Percentiles rank a stretch among this genome's conserved stretches.
phyloP scores from a whole-genome alignment of 768 basidiomycete genomes.

The Trametes cinnabarina region DNA sequence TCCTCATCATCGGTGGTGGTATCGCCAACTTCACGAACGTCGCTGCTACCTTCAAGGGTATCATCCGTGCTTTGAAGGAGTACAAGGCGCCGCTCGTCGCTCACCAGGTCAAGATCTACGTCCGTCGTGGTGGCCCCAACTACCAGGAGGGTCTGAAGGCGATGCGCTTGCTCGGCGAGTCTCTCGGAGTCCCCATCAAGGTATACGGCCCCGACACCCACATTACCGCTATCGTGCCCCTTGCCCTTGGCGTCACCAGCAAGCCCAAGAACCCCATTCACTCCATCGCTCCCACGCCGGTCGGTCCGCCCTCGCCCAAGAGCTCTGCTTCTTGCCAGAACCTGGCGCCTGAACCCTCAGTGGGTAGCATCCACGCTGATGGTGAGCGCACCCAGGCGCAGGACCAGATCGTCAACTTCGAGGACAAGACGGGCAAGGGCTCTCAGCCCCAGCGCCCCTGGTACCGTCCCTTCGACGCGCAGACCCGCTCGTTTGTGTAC shows the following conservation, averaged over 20 bases:
- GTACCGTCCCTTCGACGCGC: conserved; percentile 89
- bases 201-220: conserved; percentile 98
- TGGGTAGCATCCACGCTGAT: conserved; percentile 74
- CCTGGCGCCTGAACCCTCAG: conserved; percentile 35
- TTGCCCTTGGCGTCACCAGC: conserved; percentile 86
- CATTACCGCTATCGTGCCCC: conserved; percentile 97
- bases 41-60: conserved; percentile 99
- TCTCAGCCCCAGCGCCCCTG: conserved; percentile 55
- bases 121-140: conserved; percentile 98
- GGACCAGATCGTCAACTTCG: conserved; percentile 91
- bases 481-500: conserved; percentile 95
- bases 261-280: conserved; percentile 38
- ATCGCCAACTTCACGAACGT: conserved; percentile 99
- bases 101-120: conserved; percentile 91
- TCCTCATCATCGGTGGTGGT: conserved; percentile 99
- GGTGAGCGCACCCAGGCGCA: conserved; percentile 80
- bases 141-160: conserved; percentile 99
- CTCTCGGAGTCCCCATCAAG: conserved; percentile 93
- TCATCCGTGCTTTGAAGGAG: conserved; percentile 95
- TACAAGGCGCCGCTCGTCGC: conserved; percentile 81
- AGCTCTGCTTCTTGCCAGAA: conserved; percentile 34
- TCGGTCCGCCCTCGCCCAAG: conserved; percentile 43
- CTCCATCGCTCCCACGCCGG: conserved; percentile 48
- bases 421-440: conserved; percentile 38
- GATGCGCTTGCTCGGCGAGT: conserved; percentile 96